Base-by-base conservation (phyloP, 208 protist genomes). In the Trypanosoma conorhini region DNA sequence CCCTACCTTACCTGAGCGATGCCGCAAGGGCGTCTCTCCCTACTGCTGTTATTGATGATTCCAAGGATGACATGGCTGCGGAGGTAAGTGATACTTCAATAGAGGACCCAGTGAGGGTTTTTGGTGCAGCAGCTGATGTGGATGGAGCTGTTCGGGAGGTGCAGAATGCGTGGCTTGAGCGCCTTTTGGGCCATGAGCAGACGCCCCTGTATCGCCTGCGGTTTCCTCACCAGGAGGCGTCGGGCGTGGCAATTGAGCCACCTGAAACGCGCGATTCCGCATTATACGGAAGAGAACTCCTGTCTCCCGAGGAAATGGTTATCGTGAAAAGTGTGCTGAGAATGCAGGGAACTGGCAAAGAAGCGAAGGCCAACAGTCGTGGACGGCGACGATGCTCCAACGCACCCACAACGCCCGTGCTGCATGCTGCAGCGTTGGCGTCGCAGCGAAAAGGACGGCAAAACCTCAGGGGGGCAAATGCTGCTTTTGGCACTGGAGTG, bases 101-200 rank as follows among this genome's bases (percentile, higher is more conserved):
- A 24, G 56, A 33, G 17, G 63, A 76, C 52, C 22, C 38, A 4
- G 48, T 70, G 33, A 54, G 22, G 15, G 19, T 30, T 30, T 70
- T 76, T 59, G 33, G 24, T 26, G 30, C 26, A 13, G 24, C 63
- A 17, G 22, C n/a, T 21, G 71, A 76, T 56, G 55, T 76, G 13
- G 63, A 67, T 59, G 33, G 3, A 21, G 63, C 35, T 21, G 57
- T 76, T 64, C 33, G 62, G 17, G 71, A 76, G 38, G 62, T 65
- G 13, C 71, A 76, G 50, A 63, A 51, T 10, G 71, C 59, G 35
- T 76, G 71, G 71, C 21, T 76, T n/a, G 63, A 69, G 31, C 35
- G 57, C 26, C 65, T 62, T 26, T 3, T 76, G 54, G 71, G 71
- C 7, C 15, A 33, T 52, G 19, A n/a, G 44, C 26, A 38, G 31